A percentile compares a stretch with the other conserved stretches of the same genome.
Evolutionary conservation across 305 asterid genomes (phyloP).

Genomic region (Fraxinus ornus): DNA sequence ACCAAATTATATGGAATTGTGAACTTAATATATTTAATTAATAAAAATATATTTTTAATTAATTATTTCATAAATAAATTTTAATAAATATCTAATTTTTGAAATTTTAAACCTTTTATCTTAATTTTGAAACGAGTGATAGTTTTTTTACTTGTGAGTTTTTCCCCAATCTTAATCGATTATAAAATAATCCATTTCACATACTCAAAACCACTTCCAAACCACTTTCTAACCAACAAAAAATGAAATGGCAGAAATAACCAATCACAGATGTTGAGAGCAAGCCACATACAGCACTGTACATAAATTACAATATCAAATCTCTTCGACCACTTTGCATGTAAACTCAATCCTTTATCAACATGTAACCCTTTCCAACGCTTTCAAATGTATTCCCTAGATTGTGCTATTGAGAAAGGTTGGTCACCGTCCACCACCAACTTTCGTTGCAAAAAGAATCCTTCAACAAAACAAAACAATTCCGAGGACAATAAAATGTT

Average conservation of each 20-base stretch:
- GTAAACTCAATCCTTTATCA: slow-evolving; percentile 24
- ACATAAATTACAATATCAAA: slow-evolving; percentile 45
- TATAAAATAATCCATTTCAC: background rate
- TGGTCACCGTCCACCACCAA: slow-evolving; percentile 13
- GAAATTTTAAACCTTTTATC: no score
- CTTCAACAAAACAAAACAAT: slow-evolving; percentile 22
- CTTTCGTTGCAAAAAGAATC: slow-evolving; percentile 28
- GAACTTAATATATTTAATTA: no score
- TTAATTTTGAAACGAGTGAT: no score
- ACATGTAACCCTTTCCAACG: slow-evolving; percentile 35
- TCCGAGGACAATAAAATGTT: slow-evolving; percentile 22
- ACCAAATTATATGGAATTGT: no score
- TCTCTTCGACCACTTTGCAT: slow-evolving; percentile 28
- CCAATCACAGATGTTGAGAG: background rate
- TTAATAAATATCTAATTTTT: no score
- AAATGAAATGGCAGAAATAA: background rate
- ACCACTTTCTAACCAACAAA: background rate
- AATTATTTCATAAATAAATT: no score
- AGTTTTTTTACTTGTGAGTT: no score
- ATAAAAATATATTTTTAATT: no score
- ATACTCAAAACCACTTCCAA: background rate
- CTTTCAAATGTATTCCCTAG: slow-evolving; percentile 21
- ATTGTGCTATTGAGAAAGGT: slow-evolving; percentile 27
- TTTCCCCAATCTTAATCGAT: background rate
- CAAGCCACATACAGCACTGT: slow-evolving; percentile 35